These are phyloP conservation scores for Immersiella caudata DNA, from an alignment of 495 filamentous ascomycete genomes.

Conservation along the genomic window DNA sequence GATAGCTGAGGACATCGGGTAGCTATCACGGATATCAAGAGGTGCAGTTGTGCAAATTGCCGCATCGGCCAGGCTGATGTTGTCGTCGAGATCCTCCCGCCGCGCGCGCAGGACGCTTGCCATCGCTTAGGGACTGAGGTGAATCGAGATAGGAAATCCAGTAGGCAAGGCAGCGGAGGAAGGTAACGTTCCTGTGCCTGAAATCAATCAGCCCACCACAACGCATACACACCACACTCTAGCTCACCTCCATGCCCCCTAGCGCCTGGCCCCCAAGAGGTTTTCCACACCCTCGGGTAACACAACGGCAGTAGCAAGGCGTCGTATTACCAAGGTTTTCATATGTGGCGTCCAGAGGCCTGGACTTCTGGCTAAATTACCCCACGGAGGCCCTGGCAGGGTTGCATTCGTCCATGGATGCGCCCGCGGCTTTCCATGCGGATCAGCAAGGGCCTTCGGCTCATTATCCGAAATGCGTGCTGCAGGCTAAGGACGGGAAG, in stretches of 20 bases:
- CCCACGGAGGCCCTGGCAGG: constrained; percentile 15
- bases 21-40: constrained; percentile 1
- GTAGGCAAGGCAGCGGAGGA: no score
- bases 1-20: constrained; percentile 2
- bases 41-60: not conserved
- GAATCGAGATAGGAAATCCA: not conserved
- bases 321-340: not conserved
- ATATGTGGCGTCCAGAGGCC: constrained; percentile 16
- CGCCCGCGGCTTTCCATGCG: constrained; percentile 4
- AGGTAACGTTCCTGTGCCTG: constrained; percentile 22
- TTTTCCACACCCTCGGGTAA: not conserved
- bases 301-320: not conserved
- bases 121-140: not conserved
- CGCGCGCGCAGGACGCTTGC: not conserved
- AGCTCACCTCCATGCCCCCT: not conserved
- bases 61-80: not conserved
- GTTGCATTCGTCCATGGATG: not conserved
- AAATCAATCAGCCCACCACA: not conserved
- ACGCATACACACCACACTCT: not conserved
- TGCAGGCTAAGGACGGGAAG: constrained; percentile 22
- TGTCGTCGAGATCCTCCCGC: not conserved
- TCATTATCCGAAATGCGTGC: constrained; percentile 33
- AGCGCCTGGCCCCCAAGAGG: not conserved
- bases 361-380: constrained; percentile 25
- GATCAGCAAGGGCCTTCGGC: constrained; percentile 20